Evolutionary conservation across 352 stramenopile genomes (phyloP).

Genomic region (Phytophthora cryptogea): DNA sequence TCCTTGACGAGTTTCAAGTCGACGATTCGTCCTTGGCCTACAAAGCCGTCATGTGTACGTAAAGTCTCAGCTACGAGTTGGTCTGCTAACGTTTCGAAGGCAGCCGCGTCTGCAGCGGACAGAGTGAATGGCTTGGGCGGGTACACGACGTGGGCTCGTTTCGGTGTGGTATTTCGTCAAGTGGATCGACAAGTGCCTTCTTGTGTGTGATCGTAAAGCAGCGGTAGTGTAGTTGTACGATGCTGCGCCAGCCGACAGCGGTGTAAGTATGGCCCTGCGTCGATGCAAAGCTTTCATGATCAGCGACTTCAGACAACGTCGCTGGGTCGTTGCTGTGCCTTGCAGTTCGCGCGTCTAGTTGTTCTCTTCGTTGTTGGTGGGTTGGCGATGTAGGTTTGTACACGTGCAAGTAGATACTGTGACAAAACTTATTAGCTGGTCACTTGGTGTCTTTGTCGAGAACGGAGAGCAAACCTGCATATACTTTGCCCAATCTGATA

Average conservation of each 20-base stretch:
- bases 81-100: conserved; percentile 37
- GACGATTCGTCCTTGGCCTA: conserved; percentile 38
- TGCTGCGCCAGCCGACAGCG: not conserved
- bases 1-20: conserved; percentile 40
- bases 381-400: no score
- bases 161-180: conserved; percentile 15
- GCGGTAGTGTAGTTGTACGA: conserved; percentile 1
- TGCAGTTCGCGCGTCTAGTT: conserved; percentile 3
- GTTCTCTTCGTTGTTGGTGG: not conserved
- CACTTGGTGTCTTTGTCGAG: no score
- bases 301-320: conserved; percentile 9
- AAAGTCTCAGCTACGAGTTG: conserved; percentile 59
- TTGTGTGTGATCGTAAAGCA: not conserved
- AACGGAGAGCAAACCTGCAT: no score
- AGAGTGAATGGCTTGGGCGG: conserved; percentile 18
- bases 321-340: conserved; percentile 7
- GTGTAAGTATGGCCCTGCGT: conserved; percentile 1
- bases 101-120: conserved; percentile 11
- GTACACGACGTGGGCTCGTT: conserved; percentile 17
- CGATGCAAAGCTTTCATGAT: conserved; percentile 6
- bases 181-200: conserved; percentile 15
- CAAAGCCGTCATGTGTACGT: conserved; percentile 49
- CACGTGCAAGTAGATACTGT: no score
- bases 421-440: no score
- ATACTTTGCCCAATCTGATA: no score